Evolutionary conservation across 768 basidiomycete species (phyloP).

Genomic region (Kwoniella dejecticola): DNA sequence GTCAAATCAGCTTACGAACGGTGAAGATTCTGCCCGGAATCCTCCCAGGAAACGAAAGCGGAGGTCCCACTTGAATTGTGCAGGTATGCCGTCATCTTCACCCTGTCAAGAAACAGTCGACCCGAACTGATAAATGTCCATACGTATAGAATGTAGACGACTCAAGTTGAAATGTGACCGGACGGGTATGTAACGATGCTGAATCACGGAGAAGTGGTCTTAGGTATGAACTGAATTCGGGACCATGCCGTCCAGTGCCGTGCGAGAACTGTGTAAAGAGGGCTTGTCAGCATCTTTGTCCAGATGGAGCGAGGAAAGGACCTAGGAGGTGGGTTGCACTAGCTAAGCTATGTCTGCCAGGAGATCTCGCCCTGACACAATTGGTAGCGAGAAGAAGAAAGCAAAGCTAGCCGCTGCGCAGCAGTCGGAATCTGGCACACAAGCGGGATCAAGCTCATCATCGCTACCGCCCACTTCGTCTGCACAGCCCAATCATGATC

Average conservation of each 20-base stretch:
- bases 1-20: neutral
- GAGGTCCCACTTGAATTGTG: constrained; percentile 21
- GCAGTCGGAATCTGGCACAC: neutral
- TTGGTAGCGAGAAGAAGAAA: neutral
- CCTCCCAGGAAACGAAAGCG: constrained; percentile 11
- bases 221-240: neutral
- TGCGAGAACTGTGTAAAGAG: constrained; percentile 27
- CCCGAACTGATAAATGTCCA: neutral
- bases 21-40: neutral
- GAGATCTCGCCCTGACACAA: neutral
- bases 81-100: constrained; percentile 9
- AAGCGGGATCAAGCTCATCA: neutral
- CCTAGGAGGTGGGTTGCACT: constrained; percentile 9
- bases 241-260: constrained; percentile 8
- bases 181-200: constrained; percentile 12
- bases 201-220: neutral
- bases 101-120: neutral
- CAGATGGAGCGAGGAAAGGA: constrained; percentile 19
- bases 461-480: neutral
- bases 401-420: constrained; percentile 1
- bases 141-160: constrained; percentile 20
- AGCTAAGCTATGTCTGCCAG: neutral
- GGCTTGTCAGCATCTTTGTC: constrained; percentile 22
- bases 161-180: constrained; percentile 29
- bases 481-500: neutral